Base-by-base conservation (phyloP, 495 filamentous ascomycete species). In the Massariosphaeria phaeospora region DNA sequence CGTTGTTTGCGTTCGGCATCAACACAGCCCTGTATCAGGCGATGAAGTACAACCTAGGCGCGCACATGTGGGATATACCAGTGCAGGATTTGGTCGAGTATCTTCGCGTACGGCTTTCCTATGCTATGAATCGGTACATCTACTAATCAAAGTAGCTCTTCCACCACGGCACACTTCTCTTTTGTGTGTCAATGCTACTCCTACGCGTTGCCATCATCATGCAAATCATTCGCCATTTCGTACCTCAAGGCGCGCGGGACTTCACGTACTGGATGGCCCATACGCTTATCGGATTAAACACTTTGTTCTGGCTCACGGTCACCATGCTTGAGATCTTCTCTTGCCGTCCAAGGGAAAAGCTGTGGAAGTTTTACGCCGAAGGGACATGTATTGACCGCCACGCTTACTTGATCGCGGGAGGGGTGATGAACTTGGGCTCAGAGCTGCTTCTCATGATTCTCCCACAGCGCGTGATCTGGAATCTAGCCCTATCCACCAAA, bases 391-490 rank as follows among this genome's bases (percentile, higher is more conserved):
- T 53, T 7, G 49, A 53, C 26, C 31, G 36, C 3, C 21, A 36
- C 18, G 5, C 15, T 21, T 29, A 38, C 18, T 17, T 43, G 9
- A 31, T 44, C 18, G 30, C 49, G 10, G 10, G 36, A 3, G 25
- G 30, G 7, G 30, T 29, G 8, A 31, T 53, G 36, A 53, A 53
- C 18, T 15, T 31, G 18, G 40, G 17, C 3, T 18, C 49, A 5
- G 49, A 53, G 7, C 2, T 44, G 23, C 36, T 53, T 8, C 43
- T 53, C 9, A 27, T 53, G 40, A 18, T 53, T 33, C 49, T 53
- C n/a, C 49, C 49, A 15, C 49, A 53, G 20, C 24, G 40, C 3
- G 26, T 53, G 10, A 44, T 53, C 24, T 53, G 49, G 49, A 34
- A 23, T 12, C 39, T 53, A 1, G 13, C n/a, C 18, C 18, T 53